phyloP scores from a whole-genome alignment of 2,329 filamentous ascomycete genomes.

The Zalaria sp. region DNA sequence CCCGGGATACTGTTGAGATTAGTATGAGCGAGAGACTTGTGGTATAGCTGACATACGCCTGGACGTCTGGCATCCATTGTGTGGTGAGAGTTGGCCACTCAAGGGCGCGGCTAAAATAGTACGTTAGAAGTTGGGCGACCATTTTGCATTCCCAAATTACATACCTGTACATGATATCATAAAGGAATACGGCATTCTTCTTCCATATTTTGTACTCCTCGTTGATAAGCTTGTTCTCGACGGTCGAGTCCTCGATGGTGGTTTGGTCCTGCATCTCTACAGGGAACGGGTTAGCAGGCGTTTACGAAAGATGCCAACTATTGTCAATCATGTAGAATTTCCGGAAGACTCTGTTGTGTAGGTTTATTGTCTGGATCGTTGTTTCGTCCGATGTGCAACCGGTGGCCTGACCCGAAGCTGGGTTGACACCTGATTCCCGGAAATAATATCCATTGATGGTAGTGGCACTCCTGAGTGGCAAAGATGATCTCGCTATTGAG shows the following conservation, averaged over 20 bases:
- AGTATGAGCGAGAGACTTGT: too few species aligned
- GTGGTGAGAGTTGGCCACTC: slow-evolving; percentile 96
- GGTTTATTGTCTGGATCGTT: too few species aligned
- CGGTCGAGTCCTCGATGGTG: slow-evolving; percentile 17
- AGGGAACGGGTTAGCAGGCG: background rate
- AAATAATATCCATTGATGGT: too few species aligned
- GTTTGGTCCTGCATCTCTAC: background rate
- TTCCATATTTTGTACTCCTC: slow-evolving; percentile 99
- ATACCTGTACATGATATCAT: slow-evolving; percentile 86
- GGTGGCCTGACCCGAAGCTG: too few species aligned
- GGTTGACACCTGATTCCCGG: too few species aligned
- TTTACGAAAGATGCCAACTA: too few species aligned
- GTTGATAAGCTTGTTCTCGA: slow-evolving; percentile 80
- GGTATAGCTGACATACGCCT: slow-evolving; percentile 22
- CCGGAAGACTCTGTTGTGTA: too few species aligned
- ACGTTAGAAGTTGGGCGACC: background rate
- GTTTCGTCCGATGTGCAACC: too few species aligned
- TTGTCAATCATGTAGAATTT: too few species aligned
- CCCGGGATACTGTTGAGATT: slow-evolving; percentile 48
- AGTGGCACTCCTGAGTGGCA: too few species aligned
- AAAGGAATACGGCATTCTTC: slow-evolving; percentile 97
- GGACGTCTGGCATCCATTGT: slow-evolving; percentile 95
- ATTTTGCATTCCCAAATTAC: background rate
- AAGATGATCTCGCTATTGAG: too few species aligned
- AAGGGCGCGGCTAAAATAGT: slow-evolving; percentile 55